Percentiles rank a stretch among this genome's conserved stretches.
These are phyloP conservation scores for Wolfiporia cocos DNA, from an alignment of 1,284 basidiomycete species.

Conservation along the genomic window DNA sequence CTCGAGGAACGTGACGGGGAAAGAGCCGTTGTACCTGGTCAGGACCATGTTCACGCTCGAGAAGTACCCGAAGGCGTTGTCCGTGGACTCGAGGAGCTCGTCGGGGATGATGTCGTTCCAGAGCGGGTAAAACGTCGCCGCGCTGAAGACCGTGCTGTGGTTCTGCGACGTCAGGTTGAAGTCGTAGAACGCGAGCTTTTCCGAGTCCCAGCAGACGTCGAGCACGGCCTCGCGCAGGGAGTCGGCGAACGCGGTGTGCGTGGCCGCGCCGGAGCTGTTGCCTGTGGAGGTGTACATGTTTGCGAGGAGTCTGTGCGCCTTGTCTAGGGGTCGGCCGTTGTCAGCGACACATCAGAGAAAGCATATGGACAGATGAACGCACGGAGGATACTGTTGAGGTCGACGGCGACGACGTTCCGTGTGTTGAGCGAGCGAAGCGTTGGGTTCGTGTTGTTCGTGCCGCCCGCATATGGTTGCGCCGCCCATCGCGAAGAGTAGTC, in stretches of 20 bases:
- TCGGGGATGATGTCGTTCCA: constrained; percentile 84
- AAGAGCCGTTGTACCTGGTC: constrained; percentile 80
- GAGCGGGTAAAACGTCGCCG: constrained; percentile 78
- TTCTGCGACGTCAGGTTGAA: constrained; percentile 68
- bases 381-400: constrained; percentile 85
- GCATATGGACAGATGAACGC: constrained; percentile 22
- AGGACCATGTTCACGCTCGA: constrained; percentile 71
- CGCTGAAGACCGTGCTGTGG: constrained; percentile 60
- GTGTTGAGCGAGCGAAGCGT: constrained; percentile 72
- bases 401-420: constrained; percentile 64
- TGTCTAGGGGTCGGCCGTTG: constrained; percentile 37
- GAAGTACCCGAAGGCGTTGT: constrained; percentile 70
- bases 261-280: constrained; percentile 39
- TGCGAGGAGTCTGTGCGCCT: constrained; percentile 57
- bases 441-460: constrained; percentile 33
- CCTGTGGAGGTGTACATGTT: constrained; percentile 46
- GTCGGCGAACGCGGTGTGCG: constrained; percentile 55
- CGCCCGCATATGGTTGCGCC: constrained; percentile 36
- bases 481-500: constrained; percentile 47
- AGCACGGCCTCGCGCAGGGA: constrained; percentile 65
- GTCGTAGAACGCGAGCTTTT: constrained; percentile 85
- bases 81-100: constrained; percentile 51
- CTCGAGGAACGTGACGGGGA: constrained; percentile 68
- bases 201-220: constrained; percentile 82
- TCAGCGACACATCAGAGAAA: neutral